phyloP scores from a whole-genome alignment of 1,284 basidiomycete genomes.

The Ustilago sp. region DNA sequence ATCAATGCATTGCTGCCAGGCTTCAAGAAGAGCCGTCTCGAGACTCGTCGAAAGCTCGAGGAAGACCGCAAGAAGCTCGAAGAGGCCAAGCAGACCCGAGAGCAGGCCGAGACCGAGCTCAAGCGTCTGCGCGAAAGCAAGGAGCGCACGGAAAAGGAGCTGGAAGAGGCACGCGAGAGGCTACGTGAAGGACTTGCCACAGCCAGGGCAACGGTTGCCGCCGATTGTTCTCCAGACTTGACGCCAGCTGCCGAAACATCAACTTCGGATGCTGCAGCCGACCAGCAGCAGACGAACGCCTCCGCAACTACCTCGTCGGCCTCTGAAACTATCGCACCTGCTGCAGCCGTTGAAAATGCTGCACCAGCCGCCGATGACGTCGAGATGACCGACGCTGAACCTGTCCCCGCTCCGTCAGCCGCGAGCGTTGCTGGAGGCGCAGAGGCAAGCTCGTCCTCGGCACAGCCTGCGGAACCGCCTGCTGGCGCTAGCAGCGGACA shows the following conservation, averaged over 20 bases:
- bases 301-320: background rate
- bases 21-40: conserved; percentile 37
- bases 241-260: conserved; percentile 67
- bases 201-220: conserved; percentile 62
- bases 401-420: conserved; percentile 6
- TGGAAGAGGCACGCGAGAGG: conserved; percentile 57
- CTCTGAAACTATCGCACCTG: background rate
- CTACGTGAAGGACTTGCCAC: conserved; percentile 63
- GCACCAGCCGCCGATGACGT: conserved; percentile 45
- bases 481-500: conserved; percentile 4
- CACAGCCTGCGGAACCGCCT: conserved; percentile 13
- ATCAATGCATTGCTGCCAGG: conserved; percentile 83
- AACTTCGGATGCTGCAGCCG: conserved; percentile 44
- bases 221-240: conserved; percentile 42
- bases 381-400: conserved; percentile 59
- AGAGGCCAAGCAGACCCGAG: conserved; percentile 70
- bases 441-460: conserved; percentile 14
- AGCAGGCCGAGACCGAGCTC: conserved; percentile 51
- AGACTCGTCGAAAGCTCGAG: conserved; percentile 69
- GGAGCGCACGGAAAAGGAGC: conserved; percentile 55
- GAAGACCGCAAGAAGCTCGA: conserved; percentile 66
- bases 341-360: conserved; percentile 18
- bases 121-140: conserved; percentile 41
- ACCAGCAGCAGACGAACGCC: conserved; percentile 2
- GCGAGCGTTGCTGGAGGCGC: background rate